Base-by-base conservation (phyloP, 352 stramenopile species). In the Aphanomyces stellatus region DNA sequence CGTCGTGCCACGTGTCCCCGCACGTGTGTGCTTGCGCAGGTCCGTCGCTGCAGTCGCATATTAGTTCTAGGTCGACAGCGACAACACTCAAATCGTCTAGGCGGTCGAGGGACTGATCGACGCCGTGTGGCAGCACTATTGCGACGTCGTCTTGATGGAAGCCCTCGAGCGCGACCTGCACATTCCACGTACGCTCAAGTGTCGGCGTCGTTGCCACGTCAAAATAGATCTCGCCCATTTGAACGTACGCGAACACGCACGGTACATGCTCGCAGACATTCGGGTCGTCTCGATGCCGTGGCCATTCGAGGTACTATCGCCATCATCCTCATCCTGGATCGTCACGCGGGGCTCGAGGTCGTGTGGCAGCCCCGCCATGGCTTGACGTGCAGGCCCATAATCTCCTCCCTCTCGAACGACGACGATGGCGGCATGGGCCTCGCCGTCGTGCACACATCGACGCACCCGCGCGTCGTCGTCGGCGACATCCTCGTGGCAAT, bases 401-500 rank as follows among this genome's bases (percentile, higher is more conserved):
- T n/a, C 15, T 43, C 53, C 0, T 22, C 28, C 28, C 13, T 31
- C 13, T 27, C 19, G 19, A 35, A 15, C 7, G 17, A 24, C n/a
- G n/a, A n/a, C n/a, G n/a, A n/a, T n/a, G n/a, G n/a, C n/a, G n/a
- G n/a, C n/a, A n/a, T n/a, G 22, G 53, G 53, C 7, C 42, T 62
- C 15, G 53, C 24, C 0, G 53, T 62, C 19, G 53, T 62, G 4
- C 17, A 22, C 31, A 62, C 15, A 5, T 46, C 53, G 19, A 33
- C 19, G 3, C 31, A 62, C 3, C n/a, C 30, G 7, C 31, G 46
- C 11, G n/a, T 62, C 4, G 33, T 31, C 10, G 53, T 31, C 2
- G 53, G 53, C 5, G 53, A 62, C 24, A 27, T 62, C 33, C 35
- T 62, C n/a, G 28, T 62, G 17, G 53, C 15, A 15, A 62, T 62